Conservation (phyloP, 345 rosid genomes). For the Populus deltoides region DNA sequence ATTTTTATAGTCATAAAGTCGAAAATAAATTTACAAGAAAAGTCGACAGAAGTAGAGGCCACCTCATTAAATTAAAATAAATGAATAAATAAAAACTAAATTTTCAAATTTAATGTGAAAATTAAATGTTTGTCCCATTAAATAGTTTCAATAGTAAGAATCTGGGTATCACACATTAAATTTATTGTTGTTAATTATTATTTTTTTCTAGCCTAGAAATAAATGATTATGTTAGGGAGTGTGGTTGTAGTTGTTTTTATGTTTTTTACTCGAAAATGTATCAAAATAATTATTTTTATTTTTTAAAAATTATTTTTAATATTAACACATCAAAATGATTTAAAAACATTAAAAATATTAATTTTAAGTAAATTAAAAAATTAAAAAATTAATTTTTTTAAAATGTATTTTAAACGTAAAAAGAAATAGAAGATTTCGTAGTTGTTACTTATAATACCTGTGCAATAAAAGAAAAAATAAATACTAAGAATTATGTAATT, state of each 20-base stretch:
- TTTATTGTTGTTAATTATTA: neutral
- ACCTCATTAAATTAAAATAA: neutral
- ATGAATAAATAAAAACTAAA: neutral
- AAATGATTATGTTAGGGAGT: neutral
- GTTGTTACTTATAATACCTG: neutral
- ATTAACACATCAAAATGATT: too few relatives aligned
- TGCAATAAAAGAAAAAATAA: neutral
- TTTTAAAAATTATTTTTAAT: too few relatives aligned
- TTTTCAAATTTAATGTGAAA: slow-evolving; percentile 1
- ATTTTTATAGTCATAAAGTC: too few relatives aligned
- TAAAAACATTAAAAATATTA: too few relatives aligned
- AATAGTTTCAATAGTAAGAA: neutral
- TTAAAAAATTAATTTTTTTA: too few relatives aligned
- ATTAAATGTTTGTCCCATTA: neutral
- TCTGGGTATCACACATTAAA: neutral
- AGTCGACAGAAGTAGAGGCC: too few relatives aligned
- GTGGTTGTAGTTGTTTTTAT: too few relatives aligned
- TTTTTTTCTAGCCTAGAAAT: neutral
- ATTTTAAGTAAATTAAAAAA: too few relatives aligned
- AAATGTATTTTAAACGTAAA: too few relatives aligned
- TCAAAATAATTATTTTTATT: too few relatives aligned
- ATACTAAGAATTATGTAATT: neutral
- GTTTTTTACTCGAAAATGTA: too few relatives aligned
- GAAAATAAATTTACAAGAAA: neutral
- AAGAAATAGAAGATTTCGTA: too few relatives aligned